Evolutionary conservation across 1,139 yeast genomes (phyloP), one percentile per base, ranked within the genome.

Genomic region (Geotrichum europaeum): DNA sequence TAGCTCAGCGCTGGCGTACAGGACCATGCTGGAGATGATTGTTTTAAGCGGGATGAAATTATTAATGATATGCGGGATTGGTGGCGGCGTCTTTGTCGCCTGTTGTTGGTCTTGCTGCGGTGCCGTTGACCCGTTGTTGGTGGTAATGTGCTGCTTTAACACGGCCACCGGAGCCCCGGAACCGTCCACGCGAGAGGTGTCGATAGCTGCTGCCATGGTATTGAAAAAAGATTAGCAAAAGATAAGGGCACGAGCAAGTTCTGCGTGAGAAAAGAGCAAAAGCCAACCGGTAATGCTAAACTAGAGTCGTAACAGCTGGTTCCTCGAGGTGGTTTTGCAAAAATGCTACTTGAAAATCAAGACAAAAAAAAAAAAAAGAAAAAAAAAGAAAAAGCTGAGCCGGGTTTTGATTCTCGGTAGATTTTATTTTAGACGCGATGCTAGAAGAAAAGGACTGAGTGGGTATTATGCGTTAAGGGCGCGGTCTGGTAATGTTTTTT

Each of bases 31-130:
- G 55, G 84, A 78, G 43, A 89, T 78, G 20, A 88, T 78, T 34
- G 78, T 78, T 20, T 84, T 78, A 54, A 89, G 74, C 22, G 94
- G 85, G 7, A 87, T 78, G 67, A 87, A 85, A 70, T 89, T 89
- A 64, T 82, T 81, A 20, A 89, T 81, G 65, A 89, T 81, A 69
- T 89, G 96, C n/a, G 95, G 92, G 51, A 89, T 79, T 18, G 75
- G 76, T 13, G 86, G 86, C 4, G 61, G 61, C n/a, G 54, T 28
- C 28, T 45, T 60, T 36, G n/a, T 36, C 34, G 50, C 28, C 51
- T 55, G 56, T 24, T 52, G 24, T 20, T 50, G 49, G 13, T 45
- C 20, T n/a, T 40, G 51, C 20, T 28, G 40, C 40, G 36, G 45
- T 18, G 43, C 28, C 4, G 47, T n/a, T 9, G 47, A 40, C 20